Evolutionary conservation across 2,329 filamentous ascomycete genomes (phyloP).

Genomic region (Dendrostoma leiphaemia): DNA sequence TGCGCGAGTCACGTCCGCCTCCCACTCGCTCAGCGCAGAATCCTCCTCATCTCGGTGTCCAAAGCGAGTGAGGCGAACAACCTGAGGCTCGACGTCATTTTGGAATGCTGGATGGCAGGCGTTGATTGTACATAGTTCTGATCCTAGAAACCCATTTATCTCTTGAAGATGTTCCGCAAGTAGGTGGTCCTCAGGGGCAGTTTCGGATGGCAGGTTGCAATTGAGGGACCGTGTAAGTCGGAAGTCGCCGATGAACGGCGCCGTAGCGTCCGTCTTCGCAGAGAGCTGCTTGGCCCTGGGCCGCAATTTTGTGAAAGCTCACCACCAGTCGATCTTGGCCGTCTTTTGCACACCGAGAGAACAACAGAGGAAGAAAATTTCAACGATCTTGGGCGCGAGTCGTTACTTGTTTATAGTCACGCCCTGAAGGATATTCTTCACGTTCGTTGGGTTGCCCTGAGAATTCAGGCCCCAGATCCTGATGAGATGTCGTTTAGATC

Average conservation of each 20-base stretch:
- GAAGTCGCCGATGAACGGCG: constrained; percentile 15
- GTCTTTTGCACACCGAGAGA: no score
- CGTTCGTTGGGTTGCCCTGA: no score
- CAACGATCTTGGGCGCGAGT: not conserved
- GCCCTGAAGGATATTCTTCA: not conserved
- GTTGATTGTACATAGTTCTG: no score
- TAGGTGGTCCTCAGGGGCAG: not conserved
- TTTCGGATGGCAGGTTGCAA: constrained; percentile 12
- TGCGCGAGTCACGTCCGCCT: constrained; percentile 12
- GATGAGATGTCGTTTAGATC: not conserved
- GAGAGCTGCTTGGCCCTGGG: not conserved
- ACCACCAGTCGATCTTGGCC: no score
- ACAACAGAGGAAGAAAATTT: no score
- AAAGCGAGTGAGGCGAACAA: not conserved
- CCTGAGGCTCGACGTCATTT: not conserved
- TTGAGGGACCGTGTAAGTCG: constrained; percentile 9
- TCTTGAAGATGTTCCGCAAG: no score
- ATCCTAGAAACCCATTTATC: no score
- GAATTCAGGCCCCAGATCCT: not conserved
- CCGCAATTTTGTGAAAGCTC: not conserved
- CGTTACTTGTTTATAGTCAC: not conserved
- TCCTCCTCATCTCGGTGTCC: not conserved
- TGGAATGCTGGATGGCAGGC: no score
- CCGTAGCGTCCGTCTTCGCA: constrained; percentile 10
- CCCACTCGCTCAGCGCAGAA: not conserved